These are phyloP conservation scores for Debaryomyces coudertii DNA, from an alignment of 1,139 yeast species.

Conservation along the genomic window DNA sequence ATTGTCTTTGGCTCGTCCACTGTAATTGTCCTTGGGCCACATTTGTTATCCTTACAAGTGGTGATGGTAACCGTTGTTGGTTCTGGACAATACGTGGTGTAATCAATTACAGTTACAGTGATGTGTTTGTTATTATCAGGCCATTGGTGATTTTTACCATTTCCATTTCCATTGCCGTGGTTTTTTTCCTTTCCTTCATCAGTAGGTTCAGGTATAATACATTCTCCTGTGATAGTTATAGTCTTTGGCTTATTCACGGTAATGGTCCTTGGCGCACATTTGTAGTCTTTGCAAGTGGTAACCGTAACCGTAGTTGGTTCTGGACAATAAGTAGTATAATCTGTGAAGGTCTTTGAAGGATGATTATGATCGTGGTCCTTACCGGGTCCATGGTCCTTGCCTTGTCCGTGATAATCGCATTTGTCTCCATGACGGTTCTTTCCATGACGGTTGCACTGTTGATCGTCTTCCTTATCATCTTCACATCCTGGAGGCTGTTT, in stretches of 20 bases:
- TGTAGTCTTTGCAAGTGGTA: constrained; percentile 40
- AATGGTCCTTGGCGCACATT: constrained; percentile 39
- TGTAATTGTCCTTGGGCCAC: constrained; percentile 43
- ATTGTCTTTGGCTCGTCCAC: constrained; percentile 56
- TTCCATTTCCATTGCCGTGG: not conserved
- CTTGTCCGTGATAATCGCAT: not conserved
- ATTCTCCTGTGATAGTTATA: constrained; percentile 60
- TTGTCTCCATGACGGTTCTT: constrained; percentile 1
- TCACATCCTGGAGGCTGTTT: not conserved
- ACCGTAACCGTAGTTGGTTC: constrained; percentile 52
- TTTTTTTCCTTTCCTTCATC: not conserved
- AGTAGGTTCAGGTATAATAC: constrained; percentile 49
- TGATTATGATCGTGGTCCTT: not conserved
- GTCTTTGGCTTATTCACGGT: constrained; percentile 56
- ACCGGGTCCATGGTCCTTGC: no score
- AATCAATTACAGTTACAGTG: constrained; percentile 51
- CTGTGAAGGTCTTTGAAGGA: no score
- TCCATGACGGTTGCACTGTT: not conserved
- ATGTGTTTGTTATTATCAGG: not conserved
- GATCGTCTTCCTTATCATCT: not conserved
- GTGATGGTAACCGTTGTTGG: constrained; percentile 56
- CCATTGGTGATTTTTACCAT: not conserved
- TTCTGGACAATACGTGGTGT: constrained; percentile 61
- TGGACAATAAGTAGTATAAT: constrained; percentile 55
- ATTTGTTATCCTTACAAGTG: constrained; percentile 34